Evolutionary conservation across 805 yeast species (phyloP).

Genomic region (Wickerhamomyces bisporus): DNA sequence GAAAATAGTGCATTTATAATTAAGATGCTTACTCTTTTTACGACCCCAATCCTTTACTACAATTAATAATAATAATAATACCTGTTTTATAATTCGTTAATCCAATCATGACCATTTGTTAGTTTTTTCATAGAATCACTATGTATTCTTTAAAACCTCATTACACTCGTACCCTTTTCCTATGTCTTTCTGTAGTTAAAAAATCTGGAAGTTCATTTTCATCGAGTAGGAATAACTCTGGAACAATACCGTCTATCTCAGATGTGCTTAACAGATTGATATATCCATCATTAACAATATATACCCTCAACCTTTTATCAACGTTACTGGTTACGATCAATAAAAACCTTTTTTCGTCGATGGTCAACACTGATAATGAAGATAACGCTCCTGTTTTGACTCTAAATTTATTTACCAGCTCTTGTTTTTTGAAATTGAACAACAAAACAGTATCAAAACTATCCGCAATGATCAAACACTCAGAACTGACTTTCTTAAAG

Average conservation of each 20-base stretch:
- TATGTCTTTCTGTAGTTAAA: background rate
- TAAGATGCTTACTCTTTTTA: background rate
- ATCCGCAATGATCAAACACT: slow-evolving; percentile 13
- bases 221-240: slow-evolving; percentile 8
- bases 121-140: no score
- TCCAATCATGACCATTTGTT: no score
- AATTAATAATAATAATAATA: no score
- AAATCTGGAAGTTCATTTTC: slow-evolving; percentile 1
- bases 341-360: slow-evolving; percentile 7
- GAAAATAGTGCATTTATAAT: background rate
- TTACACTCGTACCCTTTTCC: background rate
- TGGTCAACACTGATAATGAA: slow-evolving; percentile 2
- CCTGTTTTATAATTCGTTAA: slow-evolving; percentile 3
- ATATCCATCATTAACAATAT: slow-evolving; percentile 12
- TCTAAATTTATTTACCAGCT: slow-evolving; percentile 9
- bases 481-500: slow-evolving; percentile 4
- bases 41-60: no score
- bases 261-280: slow-evolving; percentile 5
- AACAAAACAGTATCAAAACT: slow-evolving; percentile 17
- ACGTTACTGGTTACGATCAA: slow-evolving; percentile 8
- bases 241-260: slow-evolving; percentile 1
- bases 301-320: slow-evolving; percentile 10
- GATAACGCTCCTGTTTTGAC: slow-evolving; percentile 21
- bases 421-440: slow-evolving; percentile 8
- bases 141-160: background rate